Conservation (phyloP, 192 early-diverging fungal genomes). For the Backusella sp. region DNA sequence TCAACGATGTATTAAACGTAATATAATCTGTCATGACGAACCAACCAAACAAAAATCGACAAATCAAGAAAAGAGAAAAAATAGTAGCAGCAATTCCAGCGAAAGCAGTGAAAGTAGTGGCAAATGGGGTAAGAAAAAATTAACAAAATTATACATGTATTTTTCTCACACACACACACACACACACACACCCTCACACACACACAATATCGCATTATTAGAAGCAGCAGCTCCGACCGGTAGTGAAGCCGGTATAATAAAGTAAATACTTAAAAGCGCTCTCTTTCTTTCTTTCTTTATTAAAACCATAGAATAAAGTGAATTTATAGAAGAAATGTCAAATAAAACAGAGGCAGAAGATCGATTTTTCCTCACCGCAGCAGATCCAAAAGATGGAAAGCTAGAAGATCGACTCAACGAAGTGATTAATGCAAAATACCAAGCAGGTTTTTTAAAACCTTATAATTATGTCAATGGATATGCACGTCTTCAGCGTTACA, state of each 20-base stretch:
- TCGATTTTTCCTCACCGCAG: conserved; percentile 88
- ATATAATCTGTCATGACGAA: conserved; percentile 84
- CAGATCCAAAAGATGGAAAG: conserved; percentile 90
- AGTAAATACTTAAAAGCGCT: neutral
- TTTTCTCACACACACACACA: neutral
- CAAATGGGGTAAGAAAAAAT: neutral
- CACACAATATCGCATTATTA: neutral
- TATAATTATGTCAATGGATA: conserved; percentile 96
- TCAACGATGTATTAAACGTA: conserved; percentile 91
- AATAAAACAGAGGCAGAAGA: conserved; percentile 40
- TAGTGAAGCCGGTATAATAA: neutral
- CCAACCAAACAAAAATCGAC: neutral
- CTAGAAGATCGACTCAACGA: conserved; percentile 87
- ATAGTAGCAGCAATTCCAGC: conserved; percentile 6
- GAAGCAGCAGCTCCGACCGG: neutral
- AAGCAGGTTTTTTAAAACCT: conserved; percentile 93
- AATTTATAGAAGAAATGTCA: conserved; percentile 12
- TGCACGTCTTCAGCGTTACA: conserved; percentile 83
- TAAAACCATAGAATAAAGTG: neutral
- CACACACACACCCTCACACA: neutral
- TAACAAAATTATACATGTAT: neutral
- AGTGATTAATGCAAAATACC: conserved; percentile 94
- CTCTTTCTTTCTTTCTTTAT: neutral
- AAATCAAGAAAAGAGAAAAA: neutral
- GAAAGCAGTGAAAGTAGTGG: neutral